Evolutionary conservation across 2,329 filamentous ascomycete genomes (phyloP).

Genomic region (Hymenoscyphus repandus): DNA sequence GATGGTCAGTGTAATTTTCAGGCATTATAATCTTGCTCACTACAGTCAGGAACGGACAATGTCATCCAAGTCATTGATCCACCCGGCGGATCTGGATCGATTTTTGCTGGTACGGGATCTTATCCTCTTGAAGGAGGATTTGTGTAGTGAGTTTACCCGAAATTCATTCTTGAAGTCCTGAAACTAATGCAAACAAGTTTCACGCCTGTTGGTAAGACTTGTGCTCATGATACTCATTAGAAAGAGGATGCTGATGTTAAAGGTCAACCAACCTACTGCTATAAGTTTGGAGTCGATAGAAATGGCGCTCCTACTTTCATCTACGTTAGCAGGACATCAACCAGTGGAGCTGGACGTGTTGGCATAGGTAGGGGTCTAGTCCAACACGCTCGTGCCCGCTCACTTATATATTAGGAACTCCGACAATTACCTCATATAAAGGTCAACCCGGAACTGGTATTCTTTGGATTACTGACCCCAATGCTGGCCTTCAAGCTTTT

Average conservation of each 20-base stretch:
- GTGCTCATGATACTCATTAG: neutral
- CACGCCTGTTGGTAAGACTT: slow-evolving; percentile 29
- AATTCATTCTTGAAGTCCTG: neutral
- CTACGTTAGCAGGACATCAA: slow-evolving; percentile 26
- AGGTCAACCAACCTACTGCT: slow-evolving; percentile 26
- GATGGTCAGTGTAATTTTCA: slow-evolving; percentile 14
- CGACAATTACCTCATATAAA: slow-evolving; percentile 36
- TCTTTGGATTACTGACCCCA: slow-evolving; percentile 37
- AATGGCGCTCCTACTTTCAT: slow-evolving; percentile 33
- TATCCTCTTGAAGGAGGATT: slow-evolving; percentile 46
- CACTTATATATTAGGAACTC: slow-evolving; percentile 15
- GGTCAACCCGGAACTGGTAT: slow-evolving; percentile 35
- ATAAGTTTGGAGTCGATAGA: slow-evolving; percentile 32
- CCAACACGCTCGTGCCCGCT: neutral
- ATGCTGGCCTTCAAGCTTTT: slow-evolving; percentile 36
- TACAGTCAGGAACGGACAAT: slow-evolving; percentile 31
- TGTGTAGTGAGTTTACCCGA: slow-evolving; percentile 31
- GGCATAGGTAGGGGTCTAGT: slow-evolving; percentile 21
- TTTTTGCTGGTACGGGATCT: slow-evolving; percentile 43
- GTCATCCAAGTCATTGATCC: slow-evolving; percentile 42
- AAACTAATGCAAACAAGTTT: slow-evolving; percentile 22
- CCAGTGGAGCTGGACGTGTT: slow-evolving; percentile 27
- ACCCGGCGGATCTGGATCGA: slow-evolving; percentile 33
- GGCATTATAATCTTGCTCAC: neutral
- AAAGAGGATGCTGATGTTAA: neutral